Conservation (phyloP, 2,329 filamentous ascomycete species). For the Talaromyces sp. region DNA sequence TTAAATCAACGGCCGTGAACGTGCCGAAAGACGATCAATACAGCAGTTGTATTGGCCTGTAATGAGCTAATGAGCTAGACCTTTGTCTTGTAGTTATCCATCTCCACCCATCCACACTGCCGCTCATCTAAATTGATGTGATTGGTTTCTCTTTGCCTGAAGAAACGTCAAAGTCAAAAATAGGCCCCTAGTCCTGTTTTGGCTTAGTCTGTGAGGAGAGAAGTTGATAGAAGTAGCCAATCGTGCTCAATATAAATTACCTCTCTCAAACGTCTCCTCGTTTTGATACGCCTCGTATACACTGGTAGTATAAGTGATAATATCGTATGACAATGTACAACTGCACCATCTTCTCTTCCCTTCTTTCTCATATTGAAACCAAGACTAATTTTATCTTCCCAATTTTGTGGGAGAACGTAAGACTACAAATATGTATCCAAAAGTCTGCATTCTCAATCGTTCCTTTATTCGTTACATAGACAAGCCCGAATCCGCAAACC, state of each 20-base stretch:
- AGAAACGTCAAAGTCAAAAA: neutral
- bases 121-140: neutral
- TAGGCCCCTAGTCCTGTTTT: neutral
- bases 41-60: neutral
- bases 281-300: neutral
- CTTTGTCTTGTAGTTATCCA: neutral
- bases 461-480: neutral
- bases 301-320: neutral
- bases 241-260: neutral
- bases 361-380: neutral
- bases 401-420: neutral
- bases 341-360: neutral
- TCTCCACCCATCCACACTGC: neutral
- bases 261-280: neutral
- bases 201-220: neutral
- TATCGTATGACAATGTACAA: neutral
- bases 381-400: neutral
- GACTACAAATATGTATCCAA: neutral
- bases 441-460: neutral
- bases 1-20: neutral
- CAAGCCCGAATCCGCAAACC: neutral
- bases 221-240: neutral
- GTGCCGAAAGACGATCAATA: neutral
- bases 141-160: neutral
- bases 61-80: neutral